phyloP scores from a whole-genome alignment of 257 asterid species.

The Solanum clarkiae region DNA sequence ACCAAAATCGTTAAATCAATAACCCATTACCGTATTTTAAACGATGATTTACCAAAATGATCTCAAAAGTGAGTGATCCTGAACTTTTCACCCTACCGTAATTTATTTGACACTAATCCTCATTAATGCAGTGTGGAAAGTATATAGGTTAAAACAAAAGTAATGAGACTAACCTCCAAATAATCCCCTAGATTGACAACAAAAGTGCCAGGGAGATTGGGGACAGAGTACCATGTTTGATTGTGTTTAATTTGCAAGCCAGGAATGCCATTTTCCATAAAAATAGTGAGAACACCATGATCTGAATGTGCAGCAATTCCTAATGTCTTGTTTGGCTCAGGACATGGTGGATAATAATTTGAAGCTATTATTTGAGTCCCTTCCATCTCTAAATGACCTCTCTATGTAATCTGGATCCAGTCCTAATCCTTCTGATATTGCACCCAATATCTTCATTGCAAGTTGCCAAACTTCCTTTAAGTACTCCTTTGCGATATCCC shows the following conservation, averaged over 20 bases:
- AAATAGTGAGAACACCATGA: slow-evolving; percentile 44
- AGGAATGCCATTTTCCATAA: slow-evolving; percentile 41
- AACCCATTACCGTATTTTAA: neutral
- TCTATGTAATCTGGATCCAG: slow-evolving; percentile 27
- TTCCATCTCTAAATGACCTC: slow-evolving; percentile 12
- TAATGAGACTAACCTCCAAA: slow-evolving; percentile 30
- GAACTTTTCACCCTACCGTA: neutral
- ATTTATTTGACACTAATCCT: neutral
- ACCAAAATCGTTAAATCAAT: too few species aligned
- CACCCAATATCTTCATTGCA: slow-evolving; percentile 2
- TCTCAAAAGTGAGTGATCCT: neutral
- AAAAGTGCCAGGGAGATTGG: slow-evolving; percentile 29
- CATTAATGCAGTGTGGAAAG: neutral
- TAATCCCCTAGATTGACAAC: slow-evolving; percentile 51
- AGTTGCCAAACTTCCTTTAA: slow-evolving; percentile 29
- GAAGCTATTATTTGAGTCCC: slow-evolving; percentile 39
- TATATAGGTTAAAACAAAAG: neutral
- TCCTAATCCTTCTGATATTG: slow-evolving; percentile 40
- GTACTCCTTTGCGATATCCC: slow-evolving; percentile 29
- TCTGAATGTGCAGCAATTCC: slow-evolving; percentile 57
- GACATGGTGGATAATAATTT: slow-evolving; percentile 51
- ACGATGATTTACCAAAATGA: too few species aligned
- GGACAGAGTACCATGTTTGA: slow-evolving; percentile 25
- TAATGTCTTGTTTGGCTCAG: slow-evolving; percentile 46
- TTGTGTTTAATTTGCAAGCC: slow-evolving; percentile 49